phyloP scores from a whole-genome alignment of 805 yeast genomes.

The Lipomyces mesembrius region DNA sequence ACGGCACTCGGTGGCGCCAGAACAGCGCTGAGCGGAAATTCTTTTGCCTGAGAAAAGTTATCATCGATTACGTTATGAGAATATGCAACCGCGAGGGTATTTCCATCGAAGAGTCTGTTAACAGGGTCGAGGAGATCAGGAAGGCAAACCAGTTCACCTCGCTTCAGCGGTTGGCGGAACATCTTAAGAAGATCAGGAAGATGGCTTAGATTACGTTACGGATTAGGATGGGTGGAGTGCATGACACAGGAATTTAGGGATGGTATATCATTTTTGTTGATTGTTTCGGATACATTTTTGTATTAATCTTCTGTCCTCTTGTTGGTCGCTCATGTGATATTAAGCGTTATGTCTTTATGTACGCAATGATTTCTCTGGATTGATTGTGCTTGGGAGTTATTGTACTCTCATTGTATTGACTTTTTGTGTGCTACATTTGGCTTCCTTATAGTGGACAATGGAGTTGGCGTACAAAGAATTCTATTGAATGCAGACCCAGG shows the following conservation, averaged over 20 bases:
- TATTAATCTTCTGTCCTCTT: neutral
- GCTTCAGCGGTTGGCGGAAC: conserved; percentile 33
- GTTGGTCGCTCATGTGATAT: neutral
- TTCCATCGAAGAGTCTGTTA: conserved; percentile 24
- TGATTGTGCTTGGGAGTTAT: neutral
- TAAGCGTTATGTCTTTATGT: neutral
- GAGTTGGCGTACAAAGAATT: neutral
- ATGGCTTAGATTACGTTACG: neutral
- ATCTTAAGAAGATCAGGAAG: conserved; percentile 21
- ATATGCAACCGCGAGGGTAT: conserved; percentile 23
- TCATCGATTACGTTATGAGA: conserved; percentile 26
- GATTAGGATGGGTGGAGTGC: neutral
- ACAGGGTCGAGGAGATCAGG: conserved; percentile 29
- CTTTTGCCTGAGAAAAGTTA: conserved; percentile 34
- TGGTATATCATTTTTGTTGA: neutral
- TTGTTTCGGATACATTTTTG: neutral
- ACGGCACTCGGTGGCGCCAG: conserved; percentile 34
- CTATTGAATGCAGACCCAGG: neutral
- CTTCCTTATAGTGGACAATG: neutral
- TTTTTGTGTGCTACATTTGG: no score
- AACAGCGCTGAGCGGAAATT: conserved; percentile 34
- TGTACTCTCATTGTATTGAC: no score
- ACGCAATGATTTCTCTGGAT: neutral
- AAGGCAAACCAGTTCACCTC: conserved; percentile 27
- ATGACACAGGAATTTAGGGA: neutral